Evolutionary conservation across 345 rosid genomes (phyloP).

Genomic region (Erucastrum elatum): DNA sequence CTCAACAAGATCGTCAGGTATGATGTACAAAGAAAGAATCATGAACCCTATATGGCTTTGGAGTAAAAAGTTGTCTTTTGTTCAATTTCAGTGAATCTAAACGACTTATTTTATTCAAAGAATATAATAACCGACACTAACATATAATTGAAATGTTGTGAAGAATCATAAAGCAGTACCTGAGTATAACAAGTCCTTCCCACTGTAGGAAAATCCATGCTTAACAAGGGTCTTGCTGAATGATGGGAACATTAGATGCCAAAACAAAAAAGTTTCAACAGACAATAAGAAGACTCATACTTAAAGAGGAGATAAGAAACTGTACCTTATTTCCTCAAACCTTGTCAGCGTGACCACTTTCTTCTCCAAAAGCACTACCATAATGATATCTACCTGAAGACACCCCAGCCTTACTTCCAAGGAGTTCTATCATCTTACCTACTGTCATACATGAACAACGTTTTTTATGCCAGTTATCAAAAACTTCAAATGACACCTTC

Average conservation of each 20-base stretch:
- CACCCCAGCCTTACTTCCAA: slow-evolving; percentile 94
- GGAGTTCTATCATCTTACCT: slow-evolving; percentile 98
- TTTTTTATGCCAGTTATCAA: not conserved
- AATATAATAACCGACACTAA: slow-evolving; percentile 1
- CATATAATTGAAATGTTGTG: slow-evolving; percentile 10
- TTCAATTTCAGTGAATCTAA: slow-evolving; percentile 1
- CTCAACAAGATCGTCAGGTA: slow-evolving; percentile 30
- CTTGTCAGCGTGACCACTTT: slow-evolving; percentile 89
- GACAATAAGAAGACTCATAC: not conserved
- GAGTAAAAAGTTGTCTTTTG: not conserved
- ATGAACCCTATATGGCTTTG: not conserved
- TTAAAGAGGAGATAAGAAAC: not conserved
- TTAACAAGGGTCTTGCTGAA: slow-evolving; percentile 75
- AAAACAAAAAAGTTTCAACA: slow-evolving; percentile 3
- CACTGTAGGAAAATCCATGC: slow-evolving; percentile 82
- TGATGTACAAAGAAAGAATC: slow-evolving; percentile 18
- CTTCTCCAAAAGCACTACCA: slow-evolving; percentile 98
- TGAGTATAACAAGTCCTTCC: slow-evolving; percentile 91
- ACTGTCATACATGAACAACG: slow-evolving; percentile 69
- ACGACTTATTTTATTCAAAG: not conserved
- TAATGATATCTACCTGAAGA: slow-evolving; percentile 82
- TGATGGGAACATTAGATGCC: slow-evolving; percentile 20
- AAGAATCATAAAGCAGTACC: slow-evolving; percentile 45
- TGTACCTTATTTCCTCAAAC: slow-evolving; percentile 80
- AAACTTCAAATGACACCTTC: slow-evolving; percentile 2